Base-by-base conservation (phyloP, 2,329 filamentous ascomycete genomes). In the Ophiostoma quercus region DNA sequence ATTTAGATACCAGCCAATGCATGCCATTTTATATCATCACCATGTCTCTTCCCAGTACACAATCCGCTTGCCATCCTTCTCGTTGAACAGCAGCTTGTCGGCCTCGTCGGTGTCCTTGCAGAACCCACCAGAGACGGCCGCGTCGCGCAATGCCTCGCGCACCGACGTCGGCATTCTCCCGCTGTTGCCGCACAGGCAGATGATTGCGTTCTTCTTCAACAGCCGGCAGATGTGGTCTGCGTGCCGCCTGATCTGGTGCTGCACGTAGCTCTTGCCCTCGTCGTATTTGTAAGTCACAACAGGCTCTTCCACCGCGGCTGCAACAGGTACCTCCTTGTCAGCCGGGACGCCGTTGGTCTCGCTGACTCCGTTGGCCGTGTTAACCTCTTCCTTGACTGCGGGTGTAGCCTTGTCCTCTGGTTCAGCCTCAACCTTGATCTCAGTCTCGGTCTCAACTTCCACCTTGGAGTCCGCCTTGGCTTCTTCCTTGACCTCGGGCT, bases 31-130 rank as follows among this genome's bases (percentile, higher is more conserved):
- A 29, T 12, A 57, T 25, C 25, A 25, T 68, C 71, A 88, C 85
- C 86, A 88, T 34, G 86, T 86, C 76, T 88, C 86, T 76, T 88
- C 84, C 83, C 85, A 87, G 77, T 82, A 83, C 8, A 78, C 81
- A 63, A 81, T 73, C 7, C 74, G 75, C 82, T 76, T 41, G 76
- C 73, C 68, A 73, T 70, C 67, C 16, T 68, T 70, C 47, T 71
- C 68, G 51, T 68, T 60, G 37, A 74, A 74, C 29, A 75, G 70
- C 3, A 66, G 51, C 68, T 67, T 75, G 74, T 82, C 80, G 1
- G 82, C 81, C 69, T 77, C 74, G 37, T 79, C 79, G n/a, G 73
- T 73, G 41, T 79, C 68, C 9, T 41, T 29, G 66, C 74, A 74
- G 25, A 80, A 71, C 1, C 76, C 78, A 0, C 77, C 79, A 9